Conservation (phyloP, 176 grass and related monocot genomes). For the Ananas comosus region DNA sequence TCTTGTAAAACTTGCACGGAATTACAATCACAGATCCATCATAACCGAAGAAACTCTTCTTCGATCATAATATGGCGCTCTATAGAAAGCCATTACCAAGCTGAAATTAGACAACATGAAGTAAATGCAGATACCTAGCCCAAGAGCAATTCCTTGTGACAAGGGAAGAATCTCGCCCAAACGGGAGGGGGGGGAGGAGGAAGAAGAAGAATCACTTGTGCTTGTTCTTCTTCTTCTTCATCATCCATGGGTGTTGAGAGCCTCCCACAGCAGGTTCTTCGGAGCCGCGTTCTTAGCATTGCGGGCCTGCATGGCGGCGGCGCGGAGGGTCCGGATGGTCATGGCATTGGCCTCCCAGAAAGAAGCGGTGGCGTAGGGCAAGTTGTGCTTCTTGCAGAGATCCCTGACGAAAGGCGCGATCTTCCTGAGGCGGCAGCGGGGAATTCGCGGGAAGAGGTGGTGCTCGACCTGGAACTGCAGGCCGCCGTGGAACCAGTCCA, state of each 20-base stretch:
- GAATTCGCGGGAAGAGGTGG: constrained; percentile 87
- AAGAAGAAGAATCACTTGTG: too few relatives aligned
- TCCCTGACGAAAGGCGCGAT: constrained; percentile 57
- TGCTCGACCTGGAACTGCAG: constrained; percentile 93
- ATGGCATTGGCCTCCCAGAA: constrained; percentile 71
- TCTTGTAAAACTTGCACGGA: too few relatives aligned
- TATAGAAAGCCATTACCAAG: too few relatives aligned
- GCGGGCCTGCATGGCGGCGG: constrained; percentile 75
- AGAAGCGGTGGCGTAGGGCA: constrained; percentile 41
- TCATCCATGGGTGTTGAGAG: constrained; percentile 85
- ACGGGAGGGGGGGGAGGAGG: too few relatives aligned
- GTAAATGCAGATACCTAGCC: too few relatives aligned
- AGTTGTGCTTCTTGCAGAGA: constrained; percentile 86
- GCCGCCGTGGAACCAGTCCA: constrained; percentile 99
- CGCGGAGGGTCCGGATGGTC: constrained; percentile 53
- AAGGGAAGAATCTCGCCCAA: too few relatives aligned
- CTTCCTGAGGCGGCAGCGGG: constrained; percentile 55
- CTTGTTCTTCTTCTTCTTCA: constrained; percentile 15
- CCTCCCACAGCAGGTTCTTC: constrained; percentile 89
- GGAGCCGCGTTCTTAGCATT: neutral
- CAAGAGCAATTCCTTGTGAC: too few relatives aligned
- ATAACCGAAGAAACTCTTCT: too few relatives aligned
- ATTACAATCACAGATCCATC: too few relatives aligned
- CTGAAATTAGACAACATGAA: too few relatives aligned
- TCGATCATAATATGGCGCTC: too few relatives aligned